Percentiles rank a stretch among this genome's conserved stretches.
Evolutionary conservation across 768 basidiomycete genomes (phyloP).

Genomic region (Leccinum sublutescens): DNA sequence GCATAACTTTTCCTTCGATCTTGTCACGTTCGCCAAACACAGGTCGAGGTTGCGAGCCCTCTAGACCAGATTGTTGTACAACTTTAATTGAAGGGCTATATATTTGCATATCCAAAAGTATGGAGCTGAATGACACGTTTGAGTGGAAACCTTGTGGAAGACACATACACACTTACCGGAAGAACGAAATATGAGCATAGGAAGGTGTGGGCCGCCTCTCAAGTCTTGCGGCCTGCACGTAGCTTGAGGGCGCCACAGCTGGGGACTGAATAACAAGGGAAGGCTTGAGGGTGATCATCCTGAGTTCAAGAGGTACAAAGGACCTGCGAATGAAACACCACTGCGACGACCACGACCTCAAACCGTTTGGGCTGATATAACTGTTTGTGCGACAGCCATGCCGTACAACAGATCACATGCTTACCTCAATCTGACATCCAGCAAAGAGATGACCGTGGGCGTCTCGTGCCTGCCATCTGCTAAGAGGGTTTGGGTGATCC

Average conservation of each 20-base stretch:
- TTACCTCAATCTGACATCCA: slow-evolving; percentile 20
- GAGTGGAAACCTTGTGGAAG: slow-evolving; percentile 1
- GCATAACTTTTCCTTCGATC: slow-evolving; percentile 56
- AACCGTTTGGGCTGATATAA: slow-evolving; percentile 18
- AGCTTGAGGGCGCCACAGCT: slow-evolving; percentile 30
- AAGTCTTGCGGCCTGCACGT: slow-evolving; percentile 30
- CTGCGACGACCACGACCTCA: neutral
- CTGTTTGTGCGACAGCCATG: slow-evolving; percentile 12
- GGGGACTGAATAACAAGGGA: slow-evolving; percentile 15
- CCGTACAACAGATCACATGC: slow-evolving; percentile 18
- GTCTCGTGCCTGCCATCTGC: slow-evolving; percentile 1
- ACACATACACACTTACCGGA: slow-evolving; percentile 39
- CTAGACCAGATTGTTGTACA: slow-evolving; percentile 30
- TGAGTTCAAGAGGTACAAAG: slow-evolving; percentile 1
- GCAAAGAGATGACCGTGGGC: slow-evolving; percentile 7
- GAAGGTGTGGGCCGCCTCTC: slow-evolving; percentile 15
- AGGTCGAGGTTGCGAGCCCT: slow-evolving; percentile 33
- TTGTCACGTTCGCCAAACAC: slow-evolving; percentile 63
- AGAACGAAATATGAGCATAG: slow-evolving; percentile 48
- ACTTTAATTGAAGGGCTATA: slow-evolving; percentile 60
- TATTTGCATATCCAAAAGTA: slow-evolving; percentile 58
- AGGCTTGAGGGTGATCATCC: slow-evolving; percentile 23
- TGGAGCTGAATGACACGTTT: slow-evolving; percentile 37
- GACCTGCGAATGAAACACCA: neutral
- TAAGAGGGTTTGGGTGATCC: slow-evolving; percentile 1